Conservation (phyloP, 768 basidiomycete species). For the Lactarius hengduanensis region DNA sequence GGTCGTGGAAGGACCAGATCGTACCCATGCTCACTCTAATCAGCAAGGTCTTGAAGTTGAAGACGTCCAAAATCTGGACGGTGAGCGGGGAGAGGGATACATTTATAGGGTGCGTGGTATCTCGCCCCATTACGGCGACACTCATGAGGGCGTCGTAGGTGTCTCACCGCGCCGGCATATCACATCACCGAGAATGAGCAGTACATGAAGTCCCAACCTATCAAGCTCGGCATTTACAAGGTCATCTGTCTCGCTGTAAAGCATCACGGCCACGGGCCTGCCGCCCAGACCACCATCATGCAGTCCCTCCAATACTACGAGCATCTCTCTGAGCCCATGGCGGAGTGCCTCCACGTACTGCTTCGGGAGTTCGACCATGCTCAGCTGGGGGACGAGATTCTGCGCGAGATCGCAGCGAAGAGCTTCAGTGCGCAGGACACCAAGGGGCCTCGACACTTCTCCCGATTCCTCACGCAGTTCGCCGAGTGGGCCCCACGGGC, state of each 20-base stretch:
- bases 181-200: conserved; percentile 81
- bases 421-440: conserved; percentile 77
- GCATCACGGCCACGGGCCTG: conserved; percentile 78
- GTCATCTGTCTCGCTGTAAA: conserved; percentile 92
- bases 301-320: conserved; percentile 93
- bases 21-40: conserved; percentile 67
- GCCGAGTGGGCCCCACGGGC: conserved; percentile 77
- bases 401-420: conserved; percentile 83
- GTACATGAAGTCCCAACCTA: conserved; percentile 78
- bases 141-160: conserved; percentile 46
- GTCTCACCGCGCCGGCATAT: conserved; percentile 85
- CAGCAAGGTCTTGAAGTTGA: conserved; percentile 63
- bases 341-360: conserved; percentile 78
- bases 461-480: conserved; percentile 76
- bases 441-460: conserved; percentile 85
- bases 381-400: conserved; percentile 87
- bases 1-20: conserved; percentile 81
- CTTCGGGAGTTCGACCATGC: conserved; percentile 84
- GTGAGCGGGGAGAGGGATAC: conserved; percentile 82
- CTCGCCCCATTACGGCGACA: not conserved
- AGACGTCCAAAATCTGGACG: conserved; percentile 84
- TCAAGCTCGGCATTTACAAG: conserved; percentile 77
- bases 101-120: conserved; percentile 68
- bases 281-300: conserved; percentile 87
- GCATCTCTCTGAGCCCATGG: conserved; percentile 92